Conservation (phyloP, 345 rosid genomes). For the Ceriops tagal region DNA sequence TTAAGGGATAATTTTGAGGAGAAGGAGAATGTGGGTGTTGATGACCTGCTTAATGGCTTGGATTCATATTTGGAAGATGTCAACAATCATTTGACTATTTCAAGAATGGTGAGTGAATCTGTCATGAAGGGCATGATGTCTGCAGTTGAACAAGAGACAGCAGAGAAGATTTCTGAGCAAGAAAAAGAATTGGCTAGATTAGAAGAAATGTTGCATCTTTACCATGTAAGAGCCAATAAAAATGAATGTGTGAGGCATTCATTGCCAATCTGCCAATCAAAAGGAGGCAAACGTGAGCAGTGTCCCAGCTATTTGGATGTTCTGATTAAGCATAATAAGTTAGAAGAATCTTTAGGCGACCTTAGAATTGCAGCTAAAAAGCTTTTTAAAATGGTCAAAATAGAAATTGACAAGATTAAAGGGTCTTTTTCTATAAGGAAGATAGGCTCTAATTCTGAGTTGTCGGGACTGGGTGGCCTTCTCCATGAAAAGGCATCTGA, state of each 20-base stretch:
- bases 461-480: slow-evolving; percentile 43
- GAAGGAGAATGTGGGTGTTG: slow-evolving; percentile 40
- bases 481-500: slow-evolving; percentile 36
- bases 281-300: neutral
- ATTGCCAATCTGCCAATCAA: slow-evolving; percentile 11
- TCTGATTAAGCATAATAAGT: slow-evolving; percentile 16
- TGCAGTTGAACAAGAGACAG: slow-evolving; percentile 57
- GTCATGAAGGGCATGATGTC: slow-evolving; percentile 60
- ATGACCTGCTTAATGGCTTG: slow-evolving; percentile 45
- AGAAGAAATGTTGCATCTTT: slow-evolving; percentile 37
- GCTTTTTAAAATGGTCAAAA: slow-evolving; percentile 52
- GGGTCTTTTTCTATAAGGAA: slow-evolving; percentile 30
- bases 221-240: slow-evolving; percentile 28
- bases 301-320: slow-evolving; percentile 22
- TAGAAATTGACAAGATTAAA: slow-evolving; percentile 49
- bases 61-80: slow-evolving; percentile 67
- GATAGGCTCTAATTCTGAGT: slow-evolving; percentile 32
- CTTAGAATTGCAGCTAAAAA: slow-evolving; percentile 39
- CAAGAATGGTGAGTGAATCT: slow-evolving; percentile 77
- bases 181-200: slow-evolving; percentile 57
- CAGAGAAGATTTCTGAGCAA: slow-evolving; percentile 56
- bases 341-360: slow-evolving; percentile 34
- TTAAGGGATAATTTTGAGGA: slow-evolving; percentile 26
- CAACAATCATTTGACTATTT: slow-evolving; percentile 49
- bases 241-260: slow-evolving; percentile 17